Percentiles rank a stretch among this genome's conserved stretches.
Evolutionary conservation across 805 yeast species (phyloP).

Genomic region (Gaillardinia entomophila): DNA sequence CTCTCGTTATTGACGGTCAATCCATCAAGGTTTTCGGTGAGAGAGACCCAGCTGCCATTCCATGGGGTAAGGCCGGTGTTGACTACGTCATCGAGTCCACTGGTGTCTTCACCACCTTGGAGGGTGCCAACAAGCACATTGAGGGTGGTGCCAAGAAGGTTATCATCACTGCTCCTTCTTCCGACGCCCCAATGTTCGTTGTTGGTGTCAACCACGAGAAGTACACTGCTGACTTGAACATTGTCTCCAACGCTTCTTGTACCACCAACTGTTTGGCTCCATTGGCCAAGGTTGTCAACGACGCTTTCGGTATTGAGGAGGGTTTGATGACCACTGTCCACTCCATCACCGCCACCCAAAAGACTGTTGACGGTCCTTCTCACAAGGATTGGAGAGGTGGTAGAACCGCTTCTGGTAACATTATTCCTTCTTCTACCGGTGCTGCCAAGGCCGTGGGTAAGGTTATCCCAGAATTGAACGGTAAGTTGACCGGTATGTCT

Average conservation of each 20-base stretch:
- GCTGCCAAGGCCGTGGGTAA: constrained; percentile 97
- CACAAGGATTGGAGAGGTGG: constrained; percentile 99
- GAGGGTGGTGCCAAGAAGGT: constrained; percentile 94
- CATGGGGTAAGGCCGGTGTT: constrained; percentile 82
- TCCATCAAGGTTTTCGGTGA: constrained; percentile 67
- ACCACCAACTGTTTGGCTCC: constrained; percentile 96
- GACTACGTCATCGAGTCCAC: constrained; percentile 90
- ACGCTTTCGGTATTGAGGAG: constrained; percentile 79
- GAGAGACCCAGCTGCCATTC: constrained; percentile 79
- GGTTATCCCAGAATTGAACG: constrained; percentile 86
- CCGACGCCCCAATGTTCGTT: constrained; percentile 94
- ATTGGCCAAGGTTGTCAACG: constrained; percentile 84
- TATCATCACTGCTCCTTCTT: constrained; percentile 88
- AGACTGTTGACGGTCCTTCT: constrained; percentile 95
- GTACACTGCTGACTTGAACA: constrained; percentile 69
- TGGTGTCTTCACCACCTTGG: constrained; percentile 84
- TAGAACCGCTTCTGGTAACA: constrained; percentile 93
- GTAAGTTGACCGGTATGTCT: constrained; percentile 91
- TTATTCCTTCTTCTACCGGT: constrained; percentile 94
- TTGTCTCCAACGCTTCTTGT: constrained; percentile 91
- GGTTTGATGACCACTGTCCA: constrained; percentile 96
- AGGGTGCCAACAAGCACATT: constrained; percentile 78
- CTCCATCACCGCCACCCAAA: constrained; percentile 94
- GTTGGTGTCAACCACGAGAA: constrained; percentile 82
- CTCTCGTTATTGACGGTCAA: constrained; percentile 64